Evolutionary conservation across 2,329 filamentous ascomycete genomes (phyloP).

Genomic region (Epicoccum sorghinum): DNA sequence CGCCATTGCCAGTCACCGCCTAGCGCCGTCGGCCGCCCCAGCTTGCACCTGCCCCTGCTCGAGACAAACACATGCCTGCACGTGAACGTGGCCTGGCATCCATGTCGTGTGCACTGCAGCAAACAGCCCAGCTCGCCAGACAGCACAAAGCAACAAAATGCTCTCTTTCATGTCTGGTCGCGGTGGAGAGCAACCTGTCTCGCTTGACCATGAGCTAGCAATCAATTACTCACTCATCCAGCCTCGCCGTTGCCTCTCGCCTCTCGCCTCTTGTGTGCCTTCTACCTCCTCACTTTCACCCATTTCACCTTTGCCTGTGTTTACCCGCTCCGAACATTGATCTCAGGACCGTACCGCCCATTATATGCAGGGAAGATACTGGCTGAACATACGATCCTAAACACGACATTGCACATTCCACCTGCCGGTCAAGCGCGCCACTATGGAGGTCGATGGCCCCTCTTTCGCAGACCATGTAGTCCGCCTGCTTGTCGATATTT

Average conservation of each 20-base stretch:
- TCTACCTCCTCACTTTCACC: too few relatives aligned
- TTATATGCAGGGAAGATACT: too few relatives aligned
- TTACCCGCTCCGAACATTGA: neutral
- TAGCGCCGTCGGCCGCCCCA: neutral
- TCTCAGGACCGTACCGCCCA: neutral
- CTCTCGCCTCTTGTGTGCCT: neutral
- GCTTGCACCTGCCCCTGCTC: neutral
- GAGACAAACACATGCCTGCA: slow-evolving; percentile 3
- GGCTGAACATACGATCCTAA: too few relatives aligned
- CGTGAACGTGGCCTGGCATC: slow-evolving; percentile 1
- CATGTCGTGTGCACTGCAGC: neutral
- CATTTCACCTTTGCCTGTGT: neutral
- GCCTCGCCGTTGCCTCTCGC: neutral
- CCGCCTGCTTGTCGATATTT: slow-evolving; percentile 63
- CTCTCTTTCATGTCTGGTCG: neutral
- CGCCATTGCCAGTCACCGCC: slow-evolving; percentile 1
- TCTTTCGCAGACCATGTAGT: slow-evolving; percentile 60
- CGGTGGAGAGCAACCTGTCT: neutral
- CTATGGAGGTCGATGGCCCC: slow-evolving; percentile 63
- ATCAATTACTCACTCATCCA: slow-evolving; percentile 11
- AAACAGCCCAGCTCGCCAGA: neutral
- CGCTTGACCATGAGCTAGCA: slow-evolving; percentile 18
- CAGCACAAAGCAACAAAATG: neutral
- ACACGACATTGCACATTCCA: too few relatives aligned
- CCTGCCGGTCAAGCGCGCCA: neutral